Base-by-base conservation (phyloP, 2,329 filamentous ascomycete species). In the Paecilomyces niveus region DNA sequence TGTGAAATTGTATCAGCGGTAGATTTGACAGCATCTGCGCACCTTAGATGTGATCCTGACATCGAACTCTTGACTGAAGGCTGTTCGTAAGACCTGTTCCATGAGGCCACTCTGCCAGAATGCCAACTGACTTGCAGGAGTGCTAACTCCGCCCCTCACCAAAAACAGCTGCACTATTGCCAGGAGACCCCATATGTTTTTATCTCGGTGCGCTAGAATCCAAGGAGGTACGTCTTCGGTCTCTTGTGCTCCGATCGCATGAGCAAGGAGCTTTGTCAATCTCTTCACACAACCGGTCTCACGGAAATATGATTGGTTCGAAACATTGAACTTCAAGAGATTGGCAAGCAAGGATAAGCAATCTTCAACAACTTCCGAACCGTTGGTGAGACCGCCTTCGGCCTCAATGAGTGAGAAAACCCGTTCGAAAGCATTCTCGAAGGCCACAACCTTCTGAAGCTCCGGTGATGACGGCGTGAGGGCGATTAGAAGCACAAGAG, bases 381-480 rank as follows among this genome's bases (percentile, higher is more conserved):
- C 94, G 65, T 95, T 87, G 3, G 82, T 82, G 52, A 99, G 78
- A 1, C 88, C 89, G 0, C 94, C 94, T 67, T 99, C 94, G 0
- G 82, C 79, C 63, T 88, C 83, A 56, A 99, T 89, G 56, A 97
- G 87, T 52, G 81, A 81, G 71, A 97, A 97, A 26, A 95, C 79
- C 51, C 88, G 86, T 61, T 94, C 91, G 67, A 97, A 97, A 0
- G 92, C 90, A 79, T 91, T 93, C 68, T 97, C 92, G 65, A 97
- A 97, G 0, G 92, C 94, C 24, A 97, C 92, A 1, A 97, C 82
- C 73, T 97, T 97, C 71, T 97, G 92, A 56, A 99, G 84, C 67
- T 97, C 92, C 50, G 87, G 78, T 8, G 93, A 96, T 0, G 87
- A 87, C 31, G 91, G 90, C 0, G 94, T 97, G 31, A 99, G 81